Evolutionary conservation across 2,329 filamentous ascomycete species (phyloP).

Genomic region (Claviceps sorghi): DNA sequence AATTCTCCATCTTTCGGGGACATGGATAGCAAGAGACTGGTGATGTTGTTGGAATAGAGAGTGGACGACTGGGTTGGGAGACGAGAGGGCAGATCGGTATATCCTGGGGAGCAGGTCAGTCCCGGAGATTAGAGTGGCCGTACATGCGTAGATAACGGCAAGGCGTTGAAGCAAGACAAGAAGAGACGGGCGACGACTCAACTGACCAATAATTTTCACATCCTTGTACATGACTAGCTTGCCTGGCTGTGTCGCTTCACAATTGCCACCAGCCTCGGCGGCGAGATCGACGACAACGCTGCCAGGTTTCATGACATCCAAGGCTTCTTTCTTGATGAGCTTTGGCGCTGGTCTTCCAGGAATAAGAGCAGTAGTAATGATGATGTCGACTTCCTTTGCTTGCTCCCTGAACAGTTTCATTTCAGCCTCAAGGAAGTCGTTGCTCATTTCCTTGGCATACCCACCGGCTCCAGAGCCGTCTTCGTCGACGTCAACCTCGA

Average conservation of each 20-base stretch:
- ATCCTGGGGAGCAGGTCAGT: constrained; percentile 31
- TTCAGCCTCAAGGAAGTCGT: constrained; percentile 82
- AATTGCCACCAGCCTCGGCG: constrained; percentile 78
- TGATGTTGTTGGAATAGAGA: constrained; percentile 87
- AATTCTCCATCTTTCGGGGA: constrained; percentile 63
- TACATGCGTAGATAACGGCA: neutral
- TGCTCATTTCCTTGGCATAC: constrained; percentile 89
- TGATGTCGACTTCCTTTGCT: constrained; percentile 76
- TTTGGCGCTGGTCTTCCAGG: constrained; percentile 72
- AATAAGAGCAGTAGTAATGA: constrained; percentile 85
- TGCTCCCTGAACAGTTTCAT: constrained; percentile 88
- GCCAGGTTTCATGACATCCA: constrained; percentile 77
- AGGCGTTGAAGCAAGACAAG: neutral
- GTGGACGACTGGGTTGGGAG: constrained; percentile 81
- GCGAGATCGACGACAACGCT: constrained; percentile 81
- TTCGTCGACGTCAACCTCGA: constrained; percentile 74
- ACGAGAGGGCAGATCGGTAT: constrained; percentile 76
- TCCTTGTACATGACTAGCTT: constrained; percentile 57
- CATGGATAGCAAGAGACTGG: constrained; percentile 75
- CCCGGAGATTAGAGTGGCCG: neutral
- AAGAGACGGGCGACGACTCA: constrained; percentile 1
- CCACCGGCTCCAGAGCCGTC: constrained; percentile 74
- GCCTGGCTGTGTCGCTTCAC: constrained; percentile 64
- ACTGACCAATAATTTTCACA: constrained; percentile 67
- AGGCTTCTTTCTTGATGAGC: constrained; percentile 66